A percentile compares a stretch with the other conserved stretches of the same genome.
Conservation (phyloP, 1,139 yeast genomes). For the Saccharomyces pastorianus region DNA sequence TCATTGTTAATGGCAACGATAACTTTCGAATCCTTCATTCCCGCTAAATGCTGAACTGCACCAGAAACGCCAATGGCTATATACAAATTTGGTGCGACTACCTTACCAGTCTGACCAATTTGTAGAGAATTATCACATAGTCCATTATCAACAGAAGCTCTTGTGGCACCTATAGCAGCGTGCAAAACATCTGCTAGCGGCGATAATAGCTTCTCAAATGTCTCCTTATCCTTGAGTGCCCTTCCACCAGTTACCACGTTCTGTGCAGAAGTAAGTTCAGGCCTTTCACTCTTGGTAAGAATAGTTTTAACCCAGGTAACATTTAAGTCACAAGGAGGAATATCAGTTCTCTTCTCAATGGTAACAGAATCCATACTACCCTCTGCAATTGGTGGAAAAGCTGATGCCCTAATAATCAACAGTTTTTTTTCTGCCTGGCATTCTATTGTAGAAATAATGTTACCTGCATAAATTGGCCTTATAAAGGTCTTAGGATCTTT, state of each 20-base stretch:
- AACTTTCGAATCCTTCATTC: constrained; percentile 92
- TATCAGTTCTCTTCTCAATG: constrained; percentile 38
- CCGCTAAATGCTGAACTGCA: constrained; percentile 96
- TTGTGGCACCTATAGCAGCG: constrained; percentile 95
- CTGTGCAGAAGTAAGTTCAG: constrained; percentile 79
- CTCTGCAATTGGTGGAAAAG: constrained; percentile 55
- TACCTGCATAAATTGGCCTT: constrained; percentile 95
- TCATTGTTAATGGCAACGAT: constrained; percentile 94
- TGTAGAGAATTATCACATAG: constrained; percentile 95
- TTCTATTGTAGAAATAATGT: constrained; percentile 78
- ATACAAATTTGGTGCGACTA: constrained; percentile 92
- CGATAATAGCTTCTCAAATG: constrained; percentile 64
- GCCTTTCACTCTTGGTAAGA: constrained; percentile 72
- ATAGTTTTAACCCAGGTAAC: constrained; percentile 32
- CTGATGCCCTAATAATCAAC: constrained; percentile 75
- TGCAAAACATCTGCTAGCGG: constrained; percentile 75
- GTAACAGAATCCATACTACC: constrained; percentile 33
- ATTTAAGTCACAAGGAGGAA: constrained; percentile 6
- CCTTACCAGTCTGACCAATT: constrained; percentile 97
- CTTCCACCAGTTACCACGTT: constrained; percentile 88
- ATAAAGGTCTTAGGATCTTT: constrained; percentile 64
- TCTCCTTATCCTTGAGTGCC: constrained; percentile 84
- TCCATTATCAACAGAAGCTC: constrained; percentile 97
- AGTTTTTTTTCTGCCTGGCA: constrained; percentile 58
- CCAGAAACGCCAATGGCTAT: constrained; percentile 93